phyloP scores from a whole-genome alignment of 2,329 filamentous ascomycete species.

The Phialocephala subalpina region DNA sequence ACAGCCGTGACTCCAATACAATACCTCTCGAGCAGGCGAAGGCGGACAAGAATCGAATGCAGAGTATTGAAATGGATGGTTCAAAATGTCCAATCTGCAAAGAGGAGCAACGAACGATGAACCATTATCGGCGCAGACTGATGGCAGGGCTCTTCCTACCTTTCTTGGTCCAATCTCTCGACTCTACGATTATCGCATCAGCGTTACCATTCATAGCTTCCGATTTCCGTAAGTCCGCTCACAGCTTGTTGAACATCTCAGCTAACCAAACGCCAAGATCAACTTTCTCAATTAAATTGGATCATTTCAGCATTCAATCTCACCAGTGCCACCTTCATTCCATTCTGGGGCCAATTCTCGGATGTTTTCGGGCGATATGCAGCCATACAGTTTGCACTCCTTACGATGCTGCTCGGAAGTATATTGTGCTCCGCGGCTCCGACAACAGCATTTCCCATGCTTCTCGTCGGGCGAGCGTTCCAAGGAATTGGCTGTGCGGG shows the following conservation, averaged over 20 bases:
- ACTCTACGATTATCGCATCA: constrained; percentile 69
- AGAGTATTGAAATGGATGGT: neutral
- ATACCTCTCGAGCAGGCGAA: constrained; percentile 5
- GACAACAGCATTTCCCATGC: constrained; percentile 60
- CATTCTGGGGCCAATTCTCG: constrained; percentile 69
- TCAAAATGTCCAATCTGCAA: constrained; percentile 31
- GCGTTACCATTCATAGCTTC: constrained; percentile 68
- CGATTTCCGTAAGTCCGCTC: constrained; percentile 62
- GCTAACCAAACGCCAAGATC: constrained; percentile 45
- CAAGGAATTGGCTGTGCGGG: constrained; percentile 70
- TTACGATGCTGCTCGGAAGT: constrained; percentile 66
- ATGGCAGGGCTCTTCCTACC: constrained; percentile 66
- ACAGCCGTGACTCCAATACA: neutral
- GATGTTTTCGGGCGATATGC: constrained; percentile 71
- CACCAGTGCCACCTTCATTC: constrained; percentile 72
- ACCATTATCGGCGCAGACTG: constrained; percentile 64
- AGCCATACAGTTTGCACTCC: constrained; percentile 63
- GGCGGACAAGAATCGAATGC: neutral
- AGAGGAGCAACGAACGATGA: constrained; percentile 44
- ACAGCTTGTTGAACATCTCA: neutral
- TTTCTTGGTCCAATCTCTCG: constrained; percentile 68
- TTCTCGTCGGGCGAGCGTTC: constrained; percentile 68
- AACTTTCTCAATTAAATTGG: constrained; percentile 70
- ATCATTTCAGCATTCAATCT: constrained; percentile 75
- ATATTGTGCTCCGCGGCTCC: constrained; percentile 67